These are phyloP conservation scores for Fragilariopsis cylindrus DNA, from an alignment of 108 stramenopile genomes.

Conservation along the genomic window DNA sequence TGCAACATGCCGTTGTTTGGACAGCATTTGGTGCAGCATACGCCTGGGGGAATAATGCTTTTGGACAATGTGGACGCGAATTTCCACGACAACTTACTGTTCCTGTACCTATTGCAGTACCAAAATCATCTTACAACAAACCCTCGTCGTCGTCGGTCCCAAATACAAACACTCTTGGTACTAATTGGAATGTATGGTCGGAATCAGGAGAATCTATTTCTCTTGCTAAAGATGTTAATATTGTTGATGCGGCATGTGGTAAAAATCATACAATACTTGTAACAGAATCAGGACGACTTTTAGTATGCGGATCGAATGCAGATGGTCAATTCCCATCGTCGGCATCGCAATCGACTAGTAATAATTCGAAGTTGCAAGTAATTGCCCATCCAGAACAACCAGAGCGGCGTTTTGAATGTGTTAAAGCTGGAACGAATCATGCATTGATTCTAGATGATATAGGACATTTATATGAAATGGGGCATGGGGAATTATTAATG, in stretches of 20 bases:
- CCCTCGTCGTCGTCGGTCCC: background rate
- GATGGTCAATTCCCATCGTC: constrained; percentile 52
- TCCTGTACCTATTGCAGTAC: constrained; percentile 54
- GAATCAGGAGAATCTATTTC: constrained; percentile 19
- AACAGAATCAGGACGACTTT: constrained; percentile 53
- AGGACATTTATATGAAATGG: constrained; percentile 66
- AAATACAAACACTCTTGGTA: constrained; percentile 20
- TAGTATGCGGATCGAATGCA: constrained; percentile 66
- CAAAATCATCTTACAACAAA: constrained; percentile 11
- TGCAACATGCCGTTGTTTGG: constrained; percentile 68
- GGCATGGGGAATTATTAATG: constrained; percentile 7
- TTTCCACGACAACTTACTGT: constrained; percentile 48
- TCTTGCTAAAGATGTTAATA: constrained; percentile 58
- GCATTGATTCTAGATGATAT: constrained; percentile 58
- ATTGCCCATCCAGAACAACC: constrained; percentile 43
- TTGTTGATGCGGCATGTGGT: constrained; percentile 72
- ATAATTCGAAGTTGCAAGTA: constrained; percentile 14
- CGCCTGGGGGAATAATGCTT: constrained; percentile 66
- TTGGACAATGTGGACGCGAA: constrained; percentile 62
- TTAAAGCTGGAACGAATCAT: constrained; percentile 54
- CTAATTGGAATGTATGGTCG: constrained; percentile 47
- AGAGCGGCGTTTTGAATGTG: constrained; percentile 46
- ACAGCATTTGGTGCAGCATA: constrained; percentile 70
- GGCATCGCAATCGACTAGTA: background rate
- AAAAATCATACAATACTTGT: constrained; percentile 58